phyloP scores from a whole-genome alignment of 2,329 filamentous ascomycete species.

The Cryphonectria nitschkei region DNA sequence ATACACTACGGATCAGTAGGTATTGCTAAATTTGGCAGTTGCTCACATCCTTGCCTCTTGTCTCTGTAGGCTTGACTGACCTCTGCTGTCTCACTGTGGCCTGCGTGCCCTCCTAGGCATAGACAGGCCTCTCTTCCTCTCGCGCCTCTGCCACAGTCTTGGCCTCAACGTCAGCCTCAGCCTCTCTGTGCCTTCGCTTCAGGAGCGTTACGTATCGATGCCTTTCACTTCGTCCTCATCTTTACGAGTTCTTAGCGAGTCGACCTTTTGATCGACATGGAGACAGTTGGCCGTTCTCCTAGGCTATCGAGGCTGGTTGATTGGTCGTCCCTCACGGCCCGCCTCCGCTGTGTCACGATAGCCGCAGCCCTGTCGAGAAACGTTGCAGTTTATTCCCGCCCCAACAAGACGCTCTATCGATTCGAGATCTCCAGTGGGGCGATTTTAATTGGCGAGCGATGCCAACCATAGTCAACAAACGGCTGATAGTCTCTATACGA shows the following conservation, averaged over 20 bases:
- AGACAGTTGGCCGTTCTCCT: background rate
- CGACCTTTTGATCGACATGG: no score
- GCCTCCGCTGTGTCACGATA: background rate
- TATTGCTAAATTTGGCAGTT: constrained; percentile 6
- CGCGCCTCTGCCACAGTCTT: background rate
- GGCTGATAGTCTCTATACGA: background rate
- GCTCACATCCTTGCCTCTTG: background rate
- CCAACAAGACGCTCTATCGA: background rate
- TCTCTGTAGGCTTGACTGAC: background rate
- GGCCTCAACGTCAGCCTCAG: background rate
- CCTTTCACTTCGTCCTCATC: background rate
- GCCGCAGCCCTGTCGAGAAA: background rate
- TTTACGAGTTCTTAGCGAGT: background rate
- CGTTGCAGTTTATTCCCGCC: background rate
- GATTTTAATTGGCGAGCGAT: background rate
- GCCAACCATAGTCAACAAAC: background rate
- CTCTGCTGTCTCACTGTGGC: background rate
- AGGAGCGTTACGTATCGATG: background rate
- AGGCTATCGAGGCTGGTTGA: background rate
- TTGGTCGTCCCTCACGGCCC: background rate
- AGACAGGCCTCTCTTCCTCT: background rate
- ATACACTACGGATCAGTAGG: background rate
- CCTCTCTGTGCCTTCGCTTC: background rate
- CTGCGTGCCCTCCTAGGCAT: no score
- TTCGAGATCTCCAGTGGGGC: background rate